These are phyloP conservation scores for Penicillium sp. DNA, from an alignment of 2,329 filamentous ascomycete genomes.

Conservation along the genomic window DNA sequence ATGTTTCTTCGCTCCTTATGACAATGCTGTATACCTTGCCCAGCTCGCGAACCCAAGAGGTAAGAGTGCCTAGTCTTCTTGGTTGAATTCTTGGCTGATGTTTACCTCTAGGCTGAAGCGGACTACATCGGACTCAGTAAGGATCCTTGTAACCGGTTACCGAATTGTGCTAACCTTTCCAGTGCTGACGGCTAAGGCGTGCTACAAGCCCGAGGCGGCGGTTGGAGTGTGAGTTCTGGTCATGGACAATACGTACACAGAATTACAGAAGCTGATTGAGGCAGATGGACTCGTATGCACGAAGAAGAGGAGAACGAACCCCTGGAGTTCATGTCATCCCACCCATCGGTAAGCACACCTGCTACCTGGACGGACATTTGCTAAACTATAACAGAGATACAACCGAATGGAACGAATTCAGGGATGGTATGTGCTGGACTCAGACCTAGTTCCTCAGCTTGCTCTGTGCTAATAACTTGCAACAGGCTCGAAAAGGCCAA, in stretches of 20 bases:
- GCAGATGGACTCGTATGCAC: slow-evolving; percentile 55
- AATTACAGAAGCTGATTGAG: slow-evolving; percentile 5
- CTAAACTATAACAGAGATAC: slow-evolving; percentile 40
- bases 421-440: slow-evolving; percentile 44
- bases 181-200: slow-evolving; percentile 64
- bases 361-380: not conserved
- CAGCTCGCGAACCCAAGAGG: slow-evolving; percentile 59
- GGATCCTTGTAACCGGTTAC: not conserved
- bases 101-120: slow-evolving; percentile 52
- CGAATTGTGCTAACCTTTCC: slow-evolving; percentile 17
- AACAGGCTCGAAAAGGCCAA: slow-evolving; percentile 44
- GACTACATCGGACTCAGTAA: slow-evolving; percentile 61
- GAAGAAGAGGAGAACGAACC: slow-evolving; percentile 45
- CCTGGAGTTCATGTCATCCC: slow-evolving; percentile 61
- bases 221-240: slow-evolving; percentile 46
- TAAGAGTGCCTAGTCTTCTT: slow-evolving; percentile 18
- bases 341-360: slow-evolving; percentile 50
- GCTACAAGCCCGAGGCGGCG: slow-evolving; percentile 60
- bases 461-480: slow-evolving; percentile 14
- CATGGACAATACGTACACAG: not conserved
- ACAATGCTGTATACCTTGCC: slow-evolving; percentile 56
- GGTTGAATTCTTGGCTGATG: slow-evolving; percentile 6
- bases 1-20: slow-evolving; percentile 43
- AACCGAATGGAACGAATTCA: slow-evolving; percentile 58
- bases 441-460: not conserved